Evolutionary conservation across 805 yeast genomes (phyloP).

Genomic region (Lachancea sp.): DNA sequence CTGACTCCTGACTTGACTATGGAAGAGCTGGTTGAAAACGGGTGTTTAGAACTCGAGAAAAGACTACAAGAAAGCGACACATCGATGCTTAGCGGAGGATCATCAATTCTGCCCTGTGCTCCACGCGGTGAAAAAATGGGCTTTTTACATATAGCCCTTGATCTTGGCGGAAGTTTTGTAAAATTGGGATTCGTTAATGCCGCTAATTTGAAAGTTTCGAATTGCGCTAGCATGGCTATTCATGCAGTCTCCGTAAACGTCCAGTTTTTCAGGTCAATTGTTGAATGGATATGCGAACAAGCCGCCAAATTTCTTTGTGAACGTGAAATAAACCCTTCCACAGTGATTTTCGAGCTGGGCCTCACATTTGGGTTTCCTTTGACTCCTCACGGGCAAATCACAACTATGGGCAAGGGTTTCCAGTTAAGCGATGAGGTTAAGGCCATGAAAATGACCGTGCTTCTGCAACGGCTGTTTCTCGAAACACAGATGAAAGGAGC

Average conservation of each 20-base stretch:
- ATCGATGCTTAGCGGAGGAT: constrained; percentile 20
- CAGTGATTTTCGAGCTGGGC: constrained; percentile 22
- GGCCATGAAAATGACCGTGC: constrained; percentile 36
- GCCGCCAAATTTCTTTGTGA: constrained; percentile 3
- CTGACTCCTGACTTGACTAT: constrained; percentile 3
- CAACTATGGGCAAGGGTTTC: constrained; percentile 59
- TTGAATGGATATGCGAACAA: constrained; percentile 14
- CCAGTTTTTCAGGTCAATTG: constrained; percentile 17
- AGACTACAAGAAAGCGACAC: constrained; percentile 15
- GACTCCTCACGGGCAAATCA: constrained; percentile 30
- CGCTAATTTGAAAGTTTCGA: constrained; percentile 11
- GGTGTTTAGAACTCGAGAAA: constrained; percentile 14
- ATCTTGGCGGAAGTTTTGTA: constrained; percentile 27
- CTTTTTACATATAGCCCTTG: constrained; percentile 18
- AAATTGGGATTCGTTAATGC: constrained; percentile 20
- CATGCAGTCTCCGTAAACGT: constrained; percentile 13
- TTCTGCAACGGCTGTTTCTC: constrained; percentile 36
- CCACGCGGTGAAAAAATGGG: neutral
- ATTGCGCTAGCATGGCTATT: constrained; percentile 12
- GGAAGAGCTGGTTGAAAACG: constrained; percentile 9
- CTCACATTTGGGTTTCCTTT: constrained; percentile 32
- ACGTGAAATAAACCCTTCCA: neutral
- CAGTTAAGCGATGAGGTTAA: constrained; percentile 38
- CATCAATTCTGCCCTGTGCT: neutral
- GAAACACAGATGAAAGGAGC: constrained; percentile 13